phyloP scores from a whole-genome alignment of 495 filamentous ascomycete species.

The Annulohypoxylon moriforme region DNA sequence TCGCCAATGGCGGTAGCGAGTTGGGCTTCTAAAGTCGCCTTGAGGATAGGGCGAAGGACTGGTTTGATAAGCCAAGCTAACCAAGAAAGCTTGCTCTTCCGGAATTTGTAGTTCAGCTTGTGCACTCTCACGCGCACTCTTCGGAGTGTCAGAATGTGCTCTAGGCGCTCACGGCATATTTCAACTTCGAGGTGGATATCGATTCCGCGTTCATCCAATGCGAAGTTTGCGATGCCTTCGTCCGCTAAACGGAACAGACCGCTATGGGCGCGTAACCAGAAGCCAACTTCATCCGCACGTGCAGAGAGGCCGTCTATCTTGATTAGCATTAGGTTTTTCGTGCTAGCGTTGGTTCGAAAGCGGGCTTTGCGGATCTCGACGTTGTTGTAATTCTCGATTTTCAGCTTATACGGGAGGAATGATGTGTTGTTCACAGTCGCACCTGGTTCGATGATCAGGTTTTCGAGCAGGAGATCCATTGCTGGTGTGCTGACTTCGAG shows the following conservation, averaged over 20 bases:
- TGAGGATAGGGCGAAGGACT: slow-evolving; percentile 80
- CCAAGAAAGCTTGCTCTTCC: slow-evolving; percentile 78
- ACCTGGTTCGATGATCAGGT: slow-evolving; percentile 90
- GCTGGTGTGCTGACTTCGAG: slow-evolving; percentile 85
- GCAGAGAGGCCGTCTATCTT: slow-evolving; percentile 83
- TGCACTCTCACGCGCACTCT: slow-evolving; percentile 83
- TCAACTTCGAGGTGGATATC: slow-evolving; percentile 88
- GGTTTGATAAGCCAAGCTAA: slow-evolving; percentile 88
- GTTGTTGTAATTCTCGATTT: slow-evolving; percentile 84
- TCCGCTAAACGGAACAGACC: slow-evolving; percentile 76
- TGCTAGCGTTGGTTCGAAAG: slow-evolving; percentile 72
- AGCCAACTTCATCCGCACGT: slow-evolving; percentile 86
- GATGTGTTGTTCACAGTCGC: slow-evolving; percentile 84
- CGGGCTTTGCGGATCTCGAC: slow-evolving; percentile 84
- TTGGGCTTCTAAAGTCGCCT: slow-evolving; percentile 80
- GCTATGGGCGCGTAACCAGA: slow-evolving; percentile 73
- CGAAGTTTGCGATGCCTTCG: slow-evolving; percentile 85
- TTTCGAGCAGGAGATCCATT: slow-evolving; percentile 87
- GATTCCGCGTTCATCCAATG: slow-evolving; percentile 84
- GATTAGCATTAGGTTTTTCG: slow-evolving; percentile 77
- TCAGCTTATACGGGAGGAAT: slow-evolving; percentile 87
- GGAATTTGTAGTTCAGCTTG: slow-evolving; percentile 82
- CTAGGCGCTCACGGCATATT: slow-evolving; percentile 75
- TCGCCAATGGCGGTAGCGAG: slow-evolving; percentile 77
- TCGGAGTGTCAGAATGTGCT: slow-evolving; percentile 82